phyloP scores from a whole-genome alignment of 305 asterid species.

The Andrographis paniculata region DNA sequence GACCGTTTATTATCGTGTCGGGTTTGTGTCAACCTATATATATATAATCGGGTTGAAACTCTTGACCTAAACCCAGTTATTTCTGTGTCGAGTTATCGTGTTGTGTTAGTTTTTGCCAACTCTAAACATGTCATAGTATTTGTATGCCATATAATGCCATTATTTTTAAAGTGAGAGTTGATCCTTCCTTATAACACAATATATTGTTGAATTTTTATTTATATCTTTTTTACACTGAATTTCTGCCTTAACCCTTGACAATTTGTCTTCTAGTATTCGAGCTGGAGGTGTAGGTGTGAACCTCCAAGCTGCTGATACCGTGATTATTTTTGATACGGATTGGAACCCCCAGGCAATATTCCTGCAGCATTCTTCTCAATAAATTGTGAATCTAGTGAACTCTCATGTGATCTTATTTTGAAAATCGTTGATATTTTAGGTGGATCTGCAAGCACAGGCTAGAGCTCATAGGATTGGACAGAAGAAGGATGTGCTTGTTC shows the following conservation, averaged over 20 bases:
- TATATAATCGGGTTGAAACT: too few species aligned
- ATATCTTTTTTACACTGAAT: background rate
- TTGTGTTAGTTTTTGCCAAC: too few species aligned
- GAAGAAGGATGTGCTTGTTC: conserved; percentile 96
- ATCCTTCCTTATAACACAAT: too few species aligned
- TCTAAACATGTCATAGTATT: background rate
- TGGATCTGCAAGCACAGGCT: conserved; percentile 99
- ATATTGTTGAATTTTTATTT: background rate
- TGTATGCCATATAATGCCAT: background rate
- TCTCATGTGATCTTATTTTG: conserved; percentile 14
- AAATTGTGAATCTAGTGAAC: conserved; percentile 12
- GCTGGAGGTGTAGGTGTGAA: conserved; percentile 99
- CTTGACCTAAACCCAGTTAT: too few species aligned
- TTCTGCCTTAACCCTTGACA: conserved; percentile 17
- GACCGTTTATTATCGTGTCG: too few species aligned
- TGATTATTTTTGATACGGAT: conserved; percentile 95
- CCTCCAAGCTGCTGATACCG: conserved; percentile 99
- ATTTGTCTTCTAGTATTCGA: conserved; percentile 70
- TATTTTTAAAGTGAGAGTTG: background rate
- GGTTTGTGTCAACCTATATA: too few species aligned
- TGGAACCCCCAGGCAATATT: conserved; percentile 96
- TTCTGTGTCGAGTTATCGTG: too few species aligned
- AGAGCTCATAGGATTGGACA: conserved; percentile 99
- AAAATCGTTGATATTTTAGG: conserved; percentile 42
- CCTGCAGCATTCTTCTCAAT: conserved; percentile 13